phyloP scores from a whole-genome alignment of 768 basidiomycete genomes.

The Auriscalpium microsporum region DNA sequence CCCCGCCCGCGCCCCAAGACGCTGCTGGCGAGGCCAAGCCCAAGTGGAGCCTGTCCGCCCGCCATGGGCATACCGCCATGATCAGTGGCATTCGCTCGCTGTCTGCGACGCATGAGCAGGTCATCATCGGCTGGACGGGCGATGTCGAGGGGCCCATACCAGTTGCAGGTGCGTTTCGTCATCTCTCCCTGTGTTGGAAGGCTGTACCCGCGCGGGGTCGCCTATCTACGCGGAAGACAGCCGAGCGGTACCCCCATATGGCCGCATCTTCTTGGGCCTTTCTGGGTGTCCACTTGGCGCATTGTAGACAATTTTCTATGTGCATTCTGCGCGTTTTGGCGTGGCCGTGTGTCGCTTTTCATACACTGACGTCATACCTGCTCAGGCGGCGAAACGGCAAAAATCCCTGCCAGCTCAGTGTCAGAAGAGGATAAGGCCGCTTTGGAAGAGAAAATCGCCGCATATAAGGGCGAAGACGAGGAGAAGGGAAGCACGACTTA shows the following conservation, averaged over 20 bases:
- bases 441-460: constrained; percentile 55
- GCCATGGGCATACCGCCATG: constrained; percentile 93
- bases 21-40: constrained; percentile 14
- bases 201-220: no score
- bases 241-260: no score
- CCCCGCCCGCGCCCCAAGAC: constrained; percentile 8
- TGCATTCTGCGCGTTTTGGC: no score
- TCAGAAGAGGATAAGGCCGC: constrained; percentile 53
- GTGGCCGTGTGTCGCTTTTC: no score
- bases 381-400: constrained; percentile 22
- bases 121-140: constrained; percentile 92
- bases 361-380: neutral
- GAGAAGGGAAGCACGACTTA: constrained; percentile 63
- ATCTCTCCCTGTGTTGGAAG: no score
- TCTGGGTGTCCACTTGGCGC: no score
- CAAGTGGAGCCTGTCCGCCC: constrained; percentile 67
- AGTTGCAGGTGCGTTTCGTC: constrained; percentile 6
- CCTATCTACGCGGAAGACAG: no score
- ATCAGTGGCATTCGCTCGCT: constrained; percentile 87
- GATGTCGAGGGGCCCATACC: constrained; percentile 52
- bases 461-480: constrained; percentile 52
- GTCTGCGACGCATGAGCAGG: constrained; percentile 75
- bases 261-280: no score
- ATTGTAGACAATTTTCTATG: no score
- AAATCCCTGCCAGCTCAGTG: constrained; percentile 43